Percentiles rank a stretch among this genome's conserved stretches.
Conservation (phyloP, 495 filamentous ascomycete genomes). For the Chaetomidium leptoderma region DNA sequence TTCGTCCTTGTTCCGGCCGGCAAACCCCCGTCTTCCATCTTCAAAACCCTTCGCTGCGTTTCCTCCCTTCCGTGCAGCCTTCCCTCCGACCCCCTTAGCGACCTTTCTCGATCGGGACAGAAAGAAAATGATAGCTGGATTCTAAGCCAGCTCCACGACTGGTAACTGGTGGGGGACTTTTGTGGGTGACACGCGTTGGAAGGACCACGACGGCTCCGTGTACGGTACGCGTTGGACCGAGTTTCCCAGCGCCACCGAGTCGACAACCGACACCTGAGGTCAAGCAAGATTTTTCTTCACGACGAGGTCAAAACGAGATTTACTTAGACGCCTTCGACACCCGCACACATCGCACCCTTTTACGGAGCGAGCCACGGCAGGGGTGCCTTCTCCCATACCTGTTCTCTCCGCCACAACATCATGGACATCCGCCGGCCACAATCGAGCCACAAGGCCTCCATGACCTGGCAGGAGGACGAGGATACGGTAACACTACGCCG, state of each 20-base stretch:
- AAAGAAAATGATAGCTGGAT: slow-evolving; percentile 10
- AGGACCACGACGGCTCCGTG: slow-evolving; percentile 10
- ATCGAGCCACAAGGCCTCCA: slow-evolving; percentile 45
- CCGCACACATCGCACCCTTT: not conserved
- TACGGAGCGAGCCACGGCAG: not conserved
- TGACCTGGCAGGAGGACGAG: slow-evolving; percentile 45
- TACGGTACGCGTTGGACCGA: slow-evolving; percentile 15
- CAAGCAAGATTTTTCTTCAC: not conserved
- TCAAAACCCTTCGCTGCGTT: not conserved
- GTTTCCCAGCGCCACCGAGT: not conserved
- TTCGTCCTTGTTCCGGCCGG: not conserved
- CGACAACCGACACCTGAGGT: not conserved
- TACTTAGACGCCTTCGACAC: not conserved
- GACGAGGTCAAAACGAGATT: not conserved
- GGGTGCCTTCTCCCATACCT: not conserved
- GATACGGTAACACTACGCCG: slow-evolving; percentile 28
- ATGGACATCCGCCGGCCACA: slow-evolving; percentile 39
- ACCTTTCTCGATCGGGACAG: not conserved
- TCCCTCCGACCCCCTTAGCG: not conserved
- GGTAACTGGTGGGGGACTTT: slow-evolving; percentile 11
- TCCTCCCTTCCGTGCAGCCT: not conserved
- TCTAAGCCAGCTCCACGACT: not conserved
- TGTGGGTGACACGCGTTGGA: slow-evolving; percentile 15
- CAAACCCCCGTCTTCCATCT: not conserved
- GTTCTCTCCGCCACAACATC: slow-evolving; percentile 11